Base-by-base conservation (phyloP, 1,139 yeast genomes). In the Candida sojae region DNA sequence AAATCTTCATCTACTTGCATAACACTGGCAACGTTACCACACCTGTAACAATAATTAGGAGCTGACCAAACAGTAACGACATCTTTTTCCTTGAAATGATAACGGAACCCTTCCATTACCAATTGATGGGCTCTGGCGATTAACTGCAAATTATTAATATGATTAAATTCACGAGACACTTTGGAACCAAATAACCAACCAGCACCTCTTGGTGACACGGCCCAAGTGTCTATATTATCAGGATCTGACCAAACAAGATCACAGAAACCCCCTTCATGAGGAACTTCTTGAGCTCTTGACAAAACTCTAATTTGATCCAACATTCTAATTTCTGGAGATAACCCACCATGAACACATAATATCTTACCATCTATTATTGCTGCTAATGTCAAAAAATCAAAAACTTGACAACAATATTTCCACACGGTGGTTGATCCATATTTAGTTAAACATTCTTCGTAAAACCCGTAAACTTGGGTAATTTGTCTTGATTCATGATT, bases 1-100 rank as follows among this genome's bases (percentile, higher is more conserved):
- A 88, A 73, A 58, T 86, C 86, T 55, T 89, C 96, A 58, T 87
- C 96, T 50, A 93, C 88, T 66, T 90, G 89, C 98, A 93, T 93
- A 26, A 93, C 97, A 75, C 96, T 88, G 40, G 99, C 99, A 47
- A 93, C 97, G 66, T 93, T 93, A 47, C 99, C 99, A 70, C 99
- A 93, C 61, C 99, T 79, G 67, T 93, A 93, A 71, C 99, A 93
- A 71, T 93, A 93, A 66, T 93, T 93, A 39, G 99, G 99, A 9
- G 98, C 98, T 28, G 95, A 86, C 99, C 99, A 93, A 32, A 93
- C 98, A 0, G 98, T 93, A 28, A 93, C 98, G 47, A 92, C 97
- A 58, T 90, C 96, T 59, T 90, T 90, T 59, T 92, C 96, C 49
- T 88, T 87, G 68, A 93, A 93, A 73, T 92, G 97, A 66, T 91